phyloP scores from a whole-genome alignment of 2,329 filamentous ascomycete species.

The Xylaria sp. region DNA sequence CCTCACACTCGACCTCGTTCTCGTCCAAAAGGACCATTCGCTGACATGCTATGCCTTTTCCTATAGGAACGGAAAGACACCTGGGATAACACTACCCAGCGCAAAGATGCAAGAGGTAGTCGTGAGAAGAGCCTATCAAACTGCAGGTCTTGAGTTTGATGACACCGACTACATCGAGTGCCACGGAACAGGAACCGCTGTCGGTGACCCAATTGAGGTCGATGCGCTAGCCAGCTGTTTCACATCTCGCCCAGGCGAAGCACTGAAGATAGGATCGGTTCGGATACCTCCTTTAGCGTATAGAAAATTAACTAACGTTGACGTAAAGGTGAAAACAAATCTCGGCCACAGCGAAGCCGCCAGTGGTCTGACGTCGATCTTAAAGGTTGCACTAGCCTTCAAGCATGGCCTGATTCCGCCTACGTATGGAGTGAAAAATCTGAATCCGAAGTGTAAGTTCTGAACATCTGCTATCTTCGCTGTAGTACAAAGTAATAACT shows the following conservation, averaged over 20 bases:
- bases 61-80: slow-evolving; percentile 54
- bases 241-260: neutral
- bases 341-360: slow-evolving; percentile 7
- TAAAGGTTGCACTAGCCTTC: neutral
- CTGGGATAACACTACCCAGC: slow-evolving; percentile 60
- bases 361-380: neutral
- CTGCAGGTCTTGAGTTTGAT: slow-evolving; percentile 45
- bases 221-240: slow-evolving; percentile 37
- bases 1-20: too few species aligned
- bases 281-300: neutral
- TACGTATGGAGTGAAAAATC: neutral
- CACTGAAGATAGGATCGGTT: slow-evolving; percentile 5
- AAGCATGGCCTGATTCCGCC: neutral
- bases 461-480: too few species aligned
- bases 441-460: neutral
- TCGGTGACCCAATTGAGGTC: slow-evolving; percentile 1
- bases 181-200: slow-evolving; percentile 37
- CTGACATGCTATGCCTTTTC: neutral
- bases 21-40: neutral
- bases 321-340: slow-evolving; percentile 3
- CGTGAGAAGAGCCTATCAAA: slow-evolving; percentile 51
- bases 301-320: neutral
- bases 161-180: slow-evolving; percentile 37
- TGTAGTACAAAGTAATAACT: too few species aligned
- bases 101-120: slow-evolving; percentile 48